phyloP scores from a whole-genome alignment of 495 filamentous ascomycete species.

The Xylaria acuta region DNA sequence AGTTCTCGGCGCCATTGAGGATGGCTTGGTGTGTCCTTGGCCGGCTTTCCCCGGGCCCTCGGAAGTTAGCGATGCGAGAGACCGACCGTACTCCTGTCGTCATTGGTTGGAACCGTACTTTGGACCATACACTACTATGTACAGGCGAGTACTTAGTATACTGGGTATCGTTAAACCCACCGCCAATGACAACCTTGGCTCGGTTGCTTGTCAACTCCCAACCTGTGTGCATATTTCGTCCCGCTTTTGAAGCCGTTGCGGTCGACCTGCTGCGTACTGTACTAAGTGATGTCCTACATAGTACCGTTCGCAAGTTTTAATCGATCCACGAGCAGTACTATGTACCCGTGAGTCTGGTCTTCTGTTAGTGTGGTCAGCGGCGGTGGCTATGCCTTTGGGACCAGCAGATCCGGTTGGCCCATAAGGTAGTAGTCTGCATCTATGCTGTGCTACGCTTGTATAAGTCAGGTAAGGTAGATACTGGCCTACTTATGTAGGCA shows the following conservation, averaged over 20 bases:
- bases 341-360: not conserved
- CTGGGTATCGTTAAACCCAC: not conserved
- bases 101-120: too few relatives aligned
- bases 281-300: not conserved
- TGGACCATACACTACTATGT: too few relatives aligned
- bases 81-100: not conserved
- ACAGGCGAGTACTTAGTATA: not conserved
- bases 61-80: constrained; percentile 2
- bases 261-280: not conserved
- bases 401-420: constrained; percentile 23
- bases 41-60: constrained; percentile 1
- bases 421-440: not conserved
- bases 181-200: not conserved
- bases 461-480: not conserved
- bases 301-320: not conserved
- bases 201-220: not conserved
- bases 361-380: constrained; percentile 18
- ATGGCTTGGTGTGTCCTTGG: not conserved
- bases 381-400: constrained; percentile 11
- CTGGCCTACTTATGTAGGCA: too few relatives aligned
- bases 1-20: constrained; percentile 8
- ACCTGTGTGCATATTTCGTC: not conserved
- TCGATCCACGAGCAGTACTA: not conserved
- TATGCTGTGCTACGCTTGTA: too few relatives aligned
- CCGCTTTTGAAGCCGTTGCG: not conserved